A percentile compares a stretch with the other conserved stretches of the same genome.
These are phyloP conservation scores for Brachypodium distachyon DNA, from an alignment of 202 grass and related monocot genomes.

Conservation along the genomic window DNA sequence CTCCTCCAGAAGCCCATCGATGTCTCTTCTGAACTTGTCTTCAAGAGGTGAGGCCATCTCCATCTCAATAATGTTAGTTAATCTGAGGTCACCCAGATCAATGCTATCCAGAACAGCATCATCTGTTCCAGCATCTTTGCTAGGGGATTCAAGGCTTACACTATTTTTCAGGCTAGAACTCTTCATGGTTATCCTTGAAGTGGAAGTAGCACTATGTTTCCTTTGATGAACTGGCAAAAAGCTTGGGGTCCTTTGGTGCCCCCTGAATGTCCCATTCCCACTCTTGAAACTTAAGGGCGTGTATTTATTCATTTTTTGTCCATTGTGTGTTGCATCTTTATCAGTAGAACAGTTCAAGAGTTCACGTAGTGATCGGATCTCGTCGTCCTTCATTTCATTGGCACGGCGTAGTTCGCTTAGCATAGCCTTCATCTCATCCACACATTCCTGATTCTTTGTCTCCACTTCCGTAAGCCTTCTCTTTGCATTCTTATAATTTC, in stretches of 20 bases:
- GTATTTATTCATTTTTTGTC: constrained; percentile 9
- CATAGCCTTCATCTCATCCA: constrained; percentile 30
- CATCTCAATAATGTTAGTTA: constrained; percentile 5
- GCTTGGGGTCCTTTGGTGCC: constrained; percentile 29
- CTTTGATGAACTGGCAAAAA: constrained; percentile 30
- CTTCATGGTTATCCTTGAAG: not conserved
- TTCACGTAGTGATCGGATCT: constrained; percentile 42
- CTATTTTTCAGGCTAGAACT: constrained; percentile 6
- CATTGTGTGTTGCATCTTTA: constrained; percentile 7
- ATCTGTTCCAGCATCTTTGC: constrained; percentile 16
- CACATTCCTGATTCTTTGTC: constrained; percentile 29
- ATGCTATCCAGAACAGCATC: not conserved
- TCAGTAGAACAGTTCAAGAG: constrained; percentile 9
- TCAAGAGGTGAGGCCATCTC: constrained; percentile 32
- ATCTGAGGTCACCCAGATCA: constrained; percentile 7
- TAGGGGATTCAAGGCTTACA: not conserved
- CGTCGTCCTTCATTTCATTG: constrained; percentile 45
- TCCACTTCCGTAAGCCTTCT: constrained; percentile 42
- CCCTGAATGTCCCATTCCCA: constrained; percentile 3
- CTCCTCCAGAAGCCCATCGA: constrained; percentile 66
- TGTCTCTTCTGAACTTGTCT: constrained; percentile 70
- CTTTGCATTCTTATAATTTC: constrained; percentile 49
- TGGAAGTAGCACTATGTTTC: constrained; percentile 15
- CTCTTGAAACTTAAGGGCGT: constrained; percentile 7
- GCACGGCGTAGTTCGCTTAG: constrained; percentile 36